phyloP scores from a whole-genome alignment of 306 rosid genomes.

The Trifolium repens region DNA sequence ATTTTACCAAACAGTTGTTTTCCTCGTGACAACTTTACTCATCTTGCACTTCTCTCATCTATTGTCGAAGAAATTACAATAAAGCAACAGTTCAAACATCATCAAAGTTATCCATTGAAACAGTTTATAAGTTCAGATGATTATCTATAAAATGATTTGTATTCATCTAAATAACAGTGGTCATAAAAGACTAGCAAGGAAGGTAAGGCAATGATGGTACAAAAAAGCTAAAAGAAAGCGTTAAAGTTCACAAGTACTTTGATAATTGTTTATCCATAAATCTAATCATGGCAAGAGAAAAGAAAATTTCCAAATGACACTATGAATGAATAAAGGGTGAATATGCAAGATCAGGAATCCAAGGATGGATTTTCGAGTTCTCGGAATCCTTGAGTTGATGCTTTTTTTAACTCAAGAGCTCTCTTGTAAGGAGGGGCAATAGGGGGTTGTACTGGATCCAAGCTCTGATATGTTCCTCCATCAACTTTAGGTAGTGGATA shows the following conservation, averaged over 20 bases:
- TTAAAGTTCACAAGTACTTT: slow-evolving; percentile 39
- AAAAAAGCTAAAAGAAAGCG: slow-evolving; percentile 11
- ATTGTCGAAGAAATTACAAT: too few relatives aligned
- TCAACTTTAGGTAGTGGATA: slow-evolving; percentile 84
- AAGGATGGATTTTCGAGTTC: slow-evolving; percentile 68
- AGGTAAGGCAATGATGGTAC: slow-evolving; percentile 37
- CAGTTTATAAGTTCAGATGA: slow-evolving; percentile 6
- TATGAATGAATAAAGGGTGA: slow-evolving; percentile 11
- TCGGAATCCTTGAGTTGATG: slow-evolving; percentile 53
- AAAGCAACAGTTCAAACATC: not conserved
- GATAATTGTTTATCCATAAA: slow-evolving; percentile 38
- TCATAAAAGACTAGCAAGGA: slow-evolving; percentile 36
- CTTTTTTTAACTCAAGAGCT: slow-evolving; percentile 46
- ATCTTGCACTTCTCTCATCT: too few relatives aligned
- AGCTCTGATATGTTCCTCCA: slow-evolving; percentile 78
- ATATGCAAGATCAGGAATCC: slow-evolving; percentile 60
- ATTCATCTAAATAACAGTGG: slow-evolving; percentile 20
- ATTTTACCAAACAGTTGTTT: too few relatives aligned
- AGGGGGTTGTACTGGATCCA: slow-evolving; percentile 91
- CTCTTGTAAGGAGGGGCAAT: slow-evolving; percentile 75
- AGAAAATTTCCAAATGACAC: slow-evolving; percentile 26
- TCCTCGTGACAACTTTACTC: too few relatives aligned
- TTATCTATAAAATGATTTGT: slow-evolving; percentile 15
- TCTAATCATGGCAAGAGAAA: slow-evolving; percentile 17
- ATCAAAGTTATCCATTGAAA: too few relatives aligned